Evolutionary conservation across 768 basidiomycete genomes (phyloP).

Genomic region (Lactarius deliciosus): DNA sequence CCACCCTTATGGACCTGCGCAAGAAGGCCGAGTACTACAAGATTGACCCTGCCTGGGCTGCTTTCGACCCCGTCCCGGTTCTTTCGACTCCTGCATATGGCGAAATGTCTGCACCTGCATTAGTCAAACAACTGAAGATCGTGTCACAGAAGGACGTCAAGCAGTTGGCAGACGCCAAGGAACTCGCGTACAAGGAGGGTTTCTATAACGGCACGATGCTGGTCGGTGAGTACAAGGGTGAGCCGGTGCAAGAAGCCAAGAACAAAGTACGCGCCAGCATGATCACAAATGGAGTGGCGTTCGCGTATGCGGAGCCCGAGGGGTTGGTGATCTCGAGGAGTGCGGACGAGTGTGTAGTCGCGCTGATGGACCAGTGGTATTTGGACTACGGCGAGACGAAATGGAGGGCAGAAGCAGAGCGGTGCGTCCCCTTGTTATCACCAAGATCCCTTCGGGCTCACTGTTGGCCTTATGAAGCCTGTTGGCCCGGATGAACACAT

Average conservation of each 20-base stretch:
- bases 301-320: conserved; percentile 95
- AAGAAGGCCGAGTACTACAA: conserved; percentile 98
- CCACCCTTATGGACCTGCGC: conserved; percentile 83
- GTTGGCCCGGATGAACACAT: conserved; percentile 84
- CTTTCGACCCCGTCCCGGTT: conserved; percentile 83
- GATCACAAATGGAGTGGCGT: conserved; percentile 74
- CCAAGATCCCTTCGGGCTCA: conserved; percentile 5
- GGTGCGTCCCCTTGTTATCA: conserved; percentile 46
- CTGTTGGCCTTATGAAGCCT: conserved; percentile 46
- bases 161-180: conserved; percentile 94
- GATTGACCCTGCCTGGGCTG: conserved; percentile 85
- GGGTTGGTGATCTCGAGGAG: conserved; percentile 85
- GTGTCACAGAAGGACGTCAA: conserved; percentile 93
- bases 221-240: conserved; percentile 87
- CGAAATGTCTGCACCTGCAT: conserved; percentile 78
- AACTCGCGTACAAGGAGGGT: conserved; percentile 97
- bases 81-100: conserved; percentile 91
- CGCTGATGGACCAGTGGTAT: conserved; percentile 99
- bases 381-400: conserved; percentile 89
- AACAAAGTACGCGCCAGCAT: conserved; percentile 80
- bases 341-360: conserved; percentile 97
- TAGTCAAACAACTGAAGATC: conserved; percentile 89
- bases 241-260: conserved; percentile 89
- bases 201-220: conserved; percentile 94
- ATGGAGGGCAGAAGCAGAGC: conserved; percentile 88